Percentiles rank a stretch among this genome's conserved stretches.
Evolutionary conservation across 306 rosid genomes (phyloP).

Genomic region (peach (Prunus persica)): DNA sequence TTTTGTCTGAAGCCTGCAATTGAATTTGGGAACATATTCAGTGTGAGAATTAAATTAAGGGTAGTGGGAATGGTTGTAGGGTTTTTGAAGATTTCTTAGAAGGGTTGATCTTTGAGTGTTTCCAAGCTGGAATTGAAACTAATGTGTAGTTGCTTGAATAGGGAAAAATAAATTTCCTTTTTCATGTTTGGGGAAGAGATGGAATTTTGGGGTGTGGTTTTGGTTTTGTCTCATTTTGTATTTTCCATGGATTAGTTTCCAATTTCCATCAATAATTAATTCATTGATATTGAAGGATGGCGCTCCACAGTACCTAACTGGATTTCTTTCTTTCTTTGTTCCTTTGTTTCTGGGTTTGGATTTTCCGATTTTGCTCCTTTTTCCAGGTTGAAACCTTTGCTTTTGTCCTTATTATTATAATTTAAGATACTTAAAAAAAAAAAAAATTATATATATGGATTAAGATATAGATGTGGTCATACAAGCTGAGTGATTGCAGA

Average conservation of each 20-base stretch:
- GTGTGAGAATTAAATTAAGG: neutral
- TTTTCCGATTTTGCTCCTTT: too few species aligned
- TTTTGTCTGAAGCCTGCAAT: neutral
- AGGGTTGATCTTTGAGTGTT: neutral
- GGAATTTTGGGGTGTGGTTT: neutral
- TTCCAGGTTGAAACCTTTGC: too few species aligned
- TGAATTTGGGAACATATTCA: neutral
- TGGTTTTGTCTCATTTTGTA: neutral
- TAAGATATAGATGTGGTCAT: too few species aligned
- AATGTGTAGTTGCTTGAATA: neutral
- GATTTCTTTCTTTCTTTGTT: too few species aligned
- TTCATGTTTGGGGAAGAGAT: neutral
- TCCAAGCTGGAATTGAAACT: slow-evolving; percentile 3
- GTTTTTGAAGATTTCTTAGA: neutral
- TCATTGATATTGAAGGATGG: neutral
- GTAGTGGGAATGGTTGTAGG: neutral
- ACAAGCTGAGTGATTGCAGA: too few species aligned
- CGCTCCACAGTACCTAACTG: neutral
- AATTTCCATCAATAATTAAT: neutral
- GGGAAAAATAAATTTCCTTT: neutral
- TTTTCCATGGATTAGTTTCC: neutral
- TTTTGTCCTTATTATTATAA: too few species aligned
- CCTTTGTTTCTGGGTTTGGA: too few species aligned
- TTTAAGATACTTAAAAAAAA: too few species aligned
- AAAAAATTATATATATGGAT: too few species aligned